Conservation (phyloP, 805 yeast species). For the Cephaloascus albidus region DNA sequence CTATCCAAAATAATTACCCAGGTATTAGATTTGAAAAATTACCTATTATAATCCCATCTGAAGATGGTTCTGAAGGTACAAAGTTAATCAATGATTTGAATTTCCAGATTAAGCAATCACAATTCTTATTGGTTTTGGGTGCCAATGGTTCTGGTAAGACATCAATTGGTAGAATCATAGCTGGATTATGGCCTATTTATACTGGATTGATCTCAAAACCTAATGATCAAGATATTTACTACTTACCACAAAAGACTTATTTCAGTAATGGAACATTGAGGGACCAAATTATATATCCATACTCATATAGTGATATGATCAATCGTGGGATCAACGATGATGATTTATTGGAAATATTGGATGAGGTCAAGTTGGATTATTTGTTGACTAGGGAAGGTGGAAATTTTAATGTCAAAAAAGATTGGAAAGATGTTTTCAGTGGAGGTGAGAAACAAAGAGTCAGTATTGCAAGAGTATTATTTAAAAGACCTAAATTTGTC, state of each 20-base stretch:
- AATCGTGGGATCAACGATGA: constrained; percentile 64
- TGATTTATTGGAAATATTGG: constrained; percentile 54
- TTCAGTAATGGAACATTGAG: constrained; percentile 77
- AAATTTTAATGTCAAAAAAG: constrained; percentile 44
- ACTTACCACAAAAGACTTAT: constrained; percentile 81
- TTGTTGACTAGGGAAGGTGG: constrained; percentile 55
- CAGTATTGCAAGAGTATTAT: constrained; percentile 77
- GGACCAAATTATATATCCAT: constrained; percentile 87
- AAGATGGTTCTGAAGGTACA: constrained; percentile 50
- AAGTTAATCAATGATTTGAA: constrained; percentile 52
- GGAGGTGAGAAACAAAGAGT: constrained; percentile 96
- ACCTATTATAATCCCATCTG: constrained; percentile 72
- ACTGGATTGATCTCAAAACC: constrained; percentile 79
- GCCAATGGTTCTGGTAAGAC: constrained; percentile 89
- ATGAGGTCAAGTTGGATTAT: constrained; percentile 75
- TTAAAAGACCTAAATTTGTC: constrained; percentile 73
- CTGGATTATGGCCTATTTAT: constrained; percentile 89
- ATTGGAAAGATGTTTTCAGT: constrained; percentile 86
- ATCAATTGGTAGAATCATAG: constrained; percentile 71
- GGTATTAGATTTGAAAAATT: constrained; percentile 81
- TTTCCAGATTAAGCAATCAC: constrained; percentile 52
- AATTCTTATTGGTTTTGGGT: constrained; percentile 73
- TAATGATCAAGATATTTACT: constrained; percentile 54
- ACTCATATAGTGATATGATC: constrained; percentile 68
- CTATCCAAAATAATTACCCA: constrained; percentile 64